Conservation (phyloP, 75 land plant genomes). For the Sequoiadendron giganteum region DNA sequence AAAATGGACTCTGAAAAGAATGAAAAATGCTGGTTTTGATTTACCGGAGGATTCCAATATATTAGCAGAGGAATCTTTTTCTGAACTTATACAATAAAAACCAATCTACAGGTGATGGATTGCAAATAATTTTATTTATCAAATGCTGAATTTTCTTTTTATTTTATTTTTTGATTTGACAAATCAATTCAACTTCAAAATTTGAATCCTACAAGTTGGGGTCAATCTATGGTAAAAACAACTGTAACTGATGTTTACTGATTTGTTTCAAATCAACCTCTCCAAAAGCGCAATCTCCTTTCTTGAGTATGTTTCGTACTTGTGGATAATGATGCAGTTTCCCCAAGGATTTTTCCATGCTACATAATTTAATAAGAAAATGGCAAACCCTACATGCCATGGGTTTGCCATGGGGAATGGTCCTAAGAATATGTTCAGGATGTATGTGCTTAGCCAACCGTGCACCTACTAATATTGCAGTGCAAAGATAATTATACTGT, state of each 20-base stretch:
- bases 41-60: slow-evolving; percentile 21
- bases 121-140: neutral
- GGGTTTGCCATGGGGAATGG: neutral
- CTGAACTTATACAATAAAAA: neutral
- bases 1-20: slow-evolving; percentile 38
- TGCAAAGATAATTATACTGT: neutral
- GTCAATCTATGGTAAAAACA: neutral
- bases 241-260: neutral
- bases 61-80: neutral
- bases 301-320: neutral
- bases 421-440: neutral
- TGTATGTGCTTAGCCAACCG: neutral
- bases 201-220: neutral
- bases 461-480: neutral
- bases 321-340: neutral
- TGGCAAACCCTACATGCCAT: neutral
- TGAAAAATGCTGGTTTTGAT: slow-evolving; percentile 65
- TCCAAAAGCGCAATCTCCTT: neutral
- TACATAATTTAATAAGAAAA: neutral
- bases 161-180: neutral
- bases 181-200: neutral
- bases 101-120: neutral
- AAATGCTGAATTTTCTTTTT: neutral
- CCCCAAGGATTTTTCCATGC: neutral
- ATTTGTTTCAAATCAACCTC: neutral